Evolutionary conservation across 164 flowering plant genomes (phyloP), one percentile per base, ranked within the genome.

Genomic region (Nymphaea colorata): DNA sequence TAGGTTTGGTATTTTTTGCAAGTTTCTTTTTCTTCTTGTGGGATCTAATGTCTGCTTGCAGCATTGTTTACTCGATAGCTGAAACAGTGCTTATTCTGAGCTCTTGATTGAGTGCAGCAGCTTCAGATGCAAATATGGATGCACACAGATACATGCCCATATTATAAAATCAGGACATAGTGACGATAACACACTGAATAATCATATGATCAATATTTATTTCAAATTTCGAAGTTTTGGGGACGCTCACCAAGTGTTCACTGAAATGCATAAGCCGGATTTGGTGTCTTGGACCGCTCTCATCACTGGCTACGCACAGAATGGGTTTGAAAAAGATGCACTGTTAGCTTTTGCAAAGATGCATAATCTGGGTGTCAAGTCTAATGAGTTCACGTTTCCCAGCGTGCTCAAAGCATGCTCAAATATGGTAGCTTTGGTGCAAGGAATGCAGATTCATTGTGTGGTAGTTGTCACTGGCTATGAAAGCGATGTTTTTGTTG

Each of bases 351-450:
- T 88, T 65, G 64, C 67, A 17, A 79, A 80, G 65, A 79, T 87
- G 86, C 83, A 76, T 44, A 64, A 42, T 18, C 68, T 79, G 79
- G 97, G 86, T 44, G 62, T 83, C 11, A 80, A 66, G 76, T 77
- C 82, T 59, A 87, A 87, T 60, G 85, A 87, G 73, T 89, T 80
- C 65, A 75, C 87, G 1, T 85, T 82, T 60, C 83, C 93, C 0
- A 86, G 93, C 68, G 86, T 86, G 70, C 81, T 91, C 7, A 91
- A 89, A 76, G 95, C 89, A 10, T 89, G 97, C 64, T 73, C 88
- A 0, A 63, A 73, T 3, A 72, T 44, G 3, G 77, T 66, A 69
- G 84, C 85, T 74, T 78, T 86, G 78, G 59, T 4, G 7, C 42
- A 66, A 14, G 97, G 97, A 64, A 81, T 42, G 74, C 89, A 85